Evolutionary conservation across 495 filamentous ascomycete species (phyloP), one percentile per base, ranked within the genome.

Genomic region (Neurospora terricola): DNA sequence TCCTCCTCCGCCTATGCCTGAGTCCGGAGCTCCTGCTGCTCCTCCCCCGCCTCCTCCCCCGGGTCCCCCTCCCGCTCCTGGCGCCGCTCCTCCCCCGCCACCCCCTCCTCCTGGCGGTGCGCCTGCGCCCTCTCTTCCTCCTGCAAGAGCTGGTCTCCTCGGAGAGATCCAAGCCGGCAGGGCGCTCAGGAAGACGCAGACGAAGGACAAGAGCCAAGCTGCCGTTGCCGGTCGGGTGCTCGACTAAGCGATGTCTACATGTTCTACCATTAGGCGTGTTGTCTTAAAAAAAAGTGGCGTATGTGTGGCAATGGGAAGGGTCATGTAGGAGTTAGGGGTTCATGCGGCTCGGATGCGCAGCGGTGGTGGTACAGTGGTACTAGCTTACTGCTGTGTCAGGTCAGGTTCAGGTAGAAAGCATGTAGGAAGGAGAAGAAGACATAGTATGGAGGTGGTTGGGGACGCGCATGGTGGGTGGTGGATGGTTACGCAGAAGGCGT

Each of bases 91-190:
- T 18, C 86, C 87, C 36, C 87, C 89, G 18, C 86, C 89, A 37
- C 85, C 79, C 16, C 87, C 85, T 45, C 83, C 83, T 21, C 82
- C 83, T 43, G 84, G 84, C 18, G 79, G 79, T 66, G 71, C 86
- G 48, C 79, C 81, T 5, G 72, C 78, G 27, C 71, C 82, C 12
- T 75, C 79, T 59, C 54, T 62, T 34, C 54, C 54, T 62, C 12
- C 23, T 16, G 84, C 83, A 69, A 83, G 88, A 48, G 81, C 90
- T 37, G 93, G 87, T 14, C 84, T 98, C 73, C 79, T 98, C 73
- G 90, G 89, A 66, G 90, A 95, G 75, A 97, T 98, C 73, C 90
- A 93, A 78, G 84, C 88, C 72, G 94, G 94, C 69, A 94, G 81
- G 79, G 83, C 88, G 16, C 84, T 98, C 75, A 91, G 83, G 84